Percentiles rank a stretch among this genome's conserved stretches.
phyloP scores from a whole-genome alignment of 78 protist genomes.

The Dictyostelium capitatum region DNA sequence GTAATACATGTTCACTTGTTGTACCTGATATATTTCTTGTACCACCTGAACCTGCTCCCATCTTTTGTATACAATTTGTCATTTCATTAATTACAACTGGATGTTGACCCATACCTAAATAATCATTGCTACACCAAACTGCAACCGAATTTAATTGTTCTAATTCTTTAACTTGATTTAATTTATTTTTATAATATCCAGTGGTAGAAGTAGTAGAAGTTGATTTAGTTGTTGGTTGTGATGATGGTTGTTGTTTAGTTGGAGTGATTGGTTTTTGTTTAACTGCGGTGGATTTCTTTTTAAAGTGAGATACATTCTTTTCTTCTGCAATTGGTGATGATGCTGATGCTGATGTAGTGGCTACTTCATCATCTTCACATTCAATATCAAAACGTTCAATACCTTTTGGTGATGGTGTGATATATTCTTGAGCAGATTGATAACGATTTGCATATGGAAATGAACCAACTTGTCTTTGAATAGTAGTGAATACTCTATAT shows the following conservation, averaged over 20 bases:
- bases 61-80: constrained; percentile 77
- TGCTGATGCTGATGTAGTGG: not conserved
- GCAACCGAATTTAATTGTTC: constrained; percentile 58
- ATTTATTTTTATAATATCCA: not conserved
- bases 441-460: constrained; percentile 71
- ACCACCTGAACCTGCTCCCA: constrained; percentile 97
- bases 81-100: constrained; percentile 79
- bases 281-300: not conserved
- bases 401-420: not conserved
- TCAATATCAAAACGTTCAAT: constrained; percentile 28
- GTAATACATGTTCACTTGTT: constrained; percentile 77
- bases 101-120: constrained; percentile 93
- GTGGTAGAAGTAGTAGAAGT: no score
- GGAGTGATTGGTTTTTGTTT: not conserved
- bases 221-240: not conserved
- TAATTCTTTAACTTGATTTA: constrained; percentile 2
- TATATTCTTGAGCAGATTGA: constrained; percentile 29
- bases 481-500: constrained; percentile 79
- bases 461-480: constrained; percentile 78
- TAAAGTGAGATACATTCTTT: not conserved
- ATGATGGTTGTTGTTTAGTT: no score
- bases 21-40: constrained; percentile 96
- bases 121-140: constrained; percentile 97
- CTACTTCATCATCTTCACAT: not conserved
- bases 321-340: not conserved